These are phyloP conservation scores for Annona squamosa DNA, from an alignment of 164 flowering plant species.

Conservation along the genomic window DNA sequence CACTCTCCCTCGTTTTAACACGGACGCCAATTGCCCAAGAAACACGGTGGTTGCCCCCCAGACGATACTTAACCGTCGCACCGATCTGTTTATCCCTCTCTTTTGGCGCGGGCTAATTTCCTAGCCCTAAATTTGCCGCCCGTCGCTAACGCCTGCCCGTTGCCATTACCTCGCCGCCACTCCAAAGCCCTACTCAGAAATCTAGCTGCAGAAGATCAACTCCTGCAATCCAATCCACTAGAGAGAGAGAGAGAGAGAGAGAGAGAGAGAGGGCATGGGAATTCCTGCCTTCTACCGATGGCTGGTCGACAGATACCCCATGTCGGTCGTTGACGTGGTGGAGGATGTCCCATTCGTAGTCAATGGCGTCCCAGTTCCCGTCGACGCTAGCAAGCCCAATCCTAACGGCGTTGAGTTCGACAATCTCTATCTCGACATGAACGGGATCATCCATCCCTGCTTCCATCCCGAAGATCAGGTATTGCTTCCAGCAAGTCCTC, in stretches of 20 bases:
- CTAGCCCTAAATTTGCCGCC: neutral
- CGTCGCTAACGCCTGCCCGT: too few species aligned
- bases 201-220: neutral
- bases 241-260: too few species aligned
- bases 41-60: too few species aligned
- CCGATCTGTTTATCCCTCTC: neutral
- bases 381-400: constrained; percentile 25
- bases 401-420: constrained; percentile 48
- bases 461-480: constrained; percentile 47
- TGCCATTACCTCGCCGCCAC: neutral
- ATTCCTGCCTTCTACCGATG: constrained; percentile 48
- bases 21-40: too few species aligned
- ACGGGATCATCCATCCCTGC: constrained; percentile 57
- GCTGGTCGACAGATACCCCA: constrained; percentile 32
- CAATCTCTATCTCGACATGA: constrained; percentile 50
- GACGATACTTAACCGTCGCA: neutral
- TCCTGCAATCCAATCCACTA: neutral
- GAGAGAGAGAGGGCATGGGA: constrained; percentile 29
- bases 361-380: constrained; percentile 15
- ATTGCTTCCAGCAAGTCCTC: neutral
- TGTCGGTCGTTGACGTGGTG: constrained; percentile 19
- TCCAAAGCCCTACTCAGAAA: neutral
- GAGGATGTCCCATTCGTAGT: constrained; percentile 21
- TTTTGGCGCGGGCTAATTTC: neutral
- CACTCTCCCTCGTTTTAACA: too few species aligned